Evolutionary conservation across 108 stramenopile genomes (phyloP).

Genomic region (Stephanodiscus triporus): DNA sequence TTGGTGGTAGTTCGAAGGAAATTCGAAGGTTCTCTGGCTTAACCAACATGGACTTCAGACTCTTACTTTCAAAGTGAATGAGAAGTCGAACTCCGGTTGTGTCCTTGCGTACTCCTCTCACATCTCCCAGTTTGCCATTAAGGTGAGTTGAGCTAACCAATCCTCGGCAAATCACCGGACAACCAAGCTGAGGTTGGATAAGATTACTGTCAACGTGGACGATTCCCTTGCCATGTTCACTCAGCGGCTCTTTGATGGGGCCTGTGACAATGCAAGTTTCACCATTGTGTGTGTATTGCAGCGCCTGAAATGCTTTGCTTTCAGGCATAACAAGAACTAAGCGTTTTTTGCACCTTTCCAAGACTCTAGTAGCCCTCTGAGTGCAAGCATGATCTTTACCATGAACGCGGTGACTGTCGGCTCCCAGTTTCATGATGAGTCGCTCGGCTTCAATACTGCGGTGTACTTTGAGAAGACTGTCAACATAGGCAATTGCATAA

Average conservation of each 20-base stretch:
- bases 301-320: background rate
- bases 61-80: background rate
- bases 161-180: background rate
- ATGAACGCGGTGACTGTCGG: background rate
- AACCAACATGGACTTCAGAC: background rate
- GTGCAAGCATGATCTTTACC: background rate
- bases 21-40: background rate
- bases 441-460: slow-evolving; percentile 8
- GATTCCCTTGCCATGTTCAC: background rate
- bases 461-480: background rate
- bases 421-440: background rate
- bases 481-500: background rate
- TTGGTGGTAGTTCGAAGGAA: too few relatives aligned
- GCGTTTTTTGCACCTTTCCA: background rate
- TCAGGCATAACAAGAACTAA: background rate
- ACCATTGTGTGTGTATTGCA: background rate
- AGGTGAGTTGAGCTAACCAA: background rate
- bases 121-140: slow-evolving; percentile 1
- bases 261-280: background rate
- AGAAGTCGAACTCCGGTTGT: background rate
- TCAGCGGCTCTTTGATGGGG: background rate
- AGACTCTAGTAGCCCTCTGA: background rate
- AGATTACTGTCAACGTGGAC: background rate
- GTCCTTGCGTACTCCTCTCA: background rate
- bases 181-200: background rate